phyloP scores from a whole-genome alignment of 2,329 filamentous ascomycete species.

The Calonectria crousiana region DNA sequence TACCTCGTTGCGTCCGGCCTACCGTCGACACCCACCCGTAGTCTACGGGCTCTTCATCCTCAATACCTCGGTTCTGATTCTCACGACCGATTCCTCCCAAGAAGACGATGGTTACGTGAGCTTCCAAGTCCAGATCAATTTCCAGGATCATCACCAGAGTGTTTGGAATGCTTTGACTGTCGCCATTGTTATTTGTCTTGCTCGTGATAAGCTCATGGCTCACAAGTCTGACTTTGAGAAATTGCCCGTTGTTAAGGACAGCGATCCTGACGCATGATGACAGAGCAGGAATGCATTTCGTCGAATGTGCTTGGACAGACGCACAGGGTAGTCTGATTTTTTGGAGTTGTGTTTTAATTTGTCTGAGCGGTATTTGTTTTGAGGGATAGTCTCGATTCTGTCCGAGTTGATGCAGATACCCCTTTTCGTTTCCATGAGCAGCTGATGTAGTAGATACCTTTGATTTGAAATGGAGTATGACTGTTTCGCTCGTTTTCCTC shows the following conservation, averaged over 20 bases:
- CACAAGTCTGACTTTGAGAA: constrained; percentile 52
- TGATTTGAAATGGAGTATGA: neutral
- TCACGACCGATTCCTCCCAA: constrained; percentile 55
- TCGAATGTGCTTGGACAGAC: neutral
- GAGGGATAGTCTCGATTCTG: neutral
- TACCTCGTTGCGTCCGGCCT: constrained; percentile 30
- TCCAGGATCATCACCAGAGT: constrained; percentile 54
- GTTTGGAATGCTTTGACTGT: constrained; percentile 60
- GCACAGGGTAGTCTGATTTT: neutral
- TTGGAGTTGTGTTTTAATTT: neutral
- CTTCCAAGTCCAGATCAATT: constrained; percentile 57
- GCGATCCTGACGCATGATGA: constrained; percentile 53
- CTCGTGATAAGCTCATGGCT: constrained; percentile 54
- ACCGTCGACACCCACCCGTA: constrained; percentile 52
- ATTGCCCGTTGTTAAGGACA: constrained; percentile 45
- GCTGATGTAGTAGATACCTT: neutral
- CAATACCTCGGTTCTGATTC: constrained; percentile 53
- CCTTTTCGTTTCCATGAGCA: neutral
- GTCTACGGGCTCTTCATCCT: constrained; percentile 59
- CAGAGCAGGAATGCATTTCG: neutral
- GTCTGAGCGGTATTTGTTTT: neutral
- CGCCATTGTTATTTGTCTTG: constrained; percentile 54
- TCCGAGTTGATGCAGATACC: neutral
- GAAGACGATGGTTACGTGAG: constrained; percentile 53
- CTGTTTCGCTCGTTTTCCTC: neutral